Base-by-base conservation (phyloP, 768 basidiomycete genomes). In the Russula compacta region DNA sequence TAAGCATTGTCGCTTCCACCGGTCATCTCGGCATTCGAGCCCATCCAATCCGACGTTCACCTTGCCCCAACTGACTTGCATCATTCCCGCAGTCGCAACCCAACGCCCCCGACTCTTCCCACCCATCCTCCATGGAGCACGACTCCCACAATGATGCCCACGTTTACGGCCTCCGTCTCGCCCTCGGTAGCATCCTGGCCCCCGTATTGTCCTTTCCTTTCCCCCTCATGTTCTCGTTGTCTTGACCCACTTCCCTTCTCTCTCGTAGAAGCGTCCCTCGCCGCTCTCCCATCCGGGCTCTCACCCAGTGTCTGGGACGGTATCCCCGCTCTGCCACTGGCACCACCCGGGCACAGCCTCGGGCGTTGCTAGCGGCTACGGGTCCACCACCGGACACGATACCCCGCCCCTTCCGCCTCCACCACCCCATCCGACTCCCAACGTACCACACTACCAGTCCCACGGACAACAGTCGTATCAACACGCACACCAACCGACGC, bases 121-220 rank as follows among this genome's bases (percentile, higher is more conserved):
- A 33, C 36, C 17, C 40, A 24, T 32, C 61, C 9, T 36, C 64
- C 53, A 43, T 64, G 33, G 58, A 64, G 17, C 66, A 67, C 32
- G 70, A 71, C 60, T 65, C 69, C 17, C 70, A 71, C 56, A 70
- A 65, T 48, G 72, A 73, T 24, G 68, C 68, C 1, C 70, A 73
- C 48, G 66, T 73, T 42, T 53, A 67, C 43, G 68, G 66, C 8
- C 72, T 84, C 29, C 75, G 80, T 40, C 77, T 83, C 32, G 83
- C 80, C 0, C 70, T 86, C 54, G 84, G 84, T 21, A 83, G 81
- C 66, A 83, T 86, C 46, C 71, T 86, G 12, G 73, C 79, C 11
- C 83, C 83, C 63, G 83, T 84, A 68, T 71, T 82, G 3, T 76
- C 58, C 43, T 44, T 51, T 49, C 53, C 19, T 38, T 39, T 19